A percentile compares a stretch with the other conserved stretches of the same genome.
These are phyloP conservation scores for Sclerotinia minor DNA, from an alignment of 2,329 filamentous ascomycete species.

Conservation along the genomic window DNA sequence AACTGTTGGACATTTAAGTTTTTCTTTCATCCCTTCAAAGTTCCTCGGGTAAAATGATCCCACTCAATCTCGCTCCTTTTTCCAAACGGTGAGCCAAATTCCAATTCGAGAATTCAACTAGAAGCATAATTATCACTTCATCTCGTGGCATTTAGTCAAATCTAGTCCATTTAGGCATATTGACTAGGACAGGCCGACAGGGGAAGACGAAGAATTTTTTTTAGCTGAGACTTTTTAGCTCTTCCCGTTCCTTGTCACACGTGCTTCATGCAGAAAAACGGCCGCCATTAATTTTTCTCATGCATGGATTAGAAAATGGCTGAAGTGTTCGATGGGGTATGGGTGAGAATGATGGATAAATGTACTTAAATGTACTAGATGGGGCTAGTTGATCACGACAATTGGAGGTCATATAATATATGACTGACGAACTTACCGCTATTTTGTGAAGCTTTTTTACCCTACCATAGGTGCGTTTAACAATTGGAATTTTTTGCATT, in stretches of 20 bases:
- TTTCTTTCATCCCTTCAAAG: too few relatives aligned
- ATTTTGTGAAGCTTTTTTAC: background rate
- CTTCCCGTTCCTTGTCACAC: slow-evolving; percentile 20
- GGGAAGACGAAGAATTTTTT: background rate
- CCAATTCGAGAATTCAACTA: slow-evolving; percentile 12
- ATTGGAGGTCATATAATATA: background rate
- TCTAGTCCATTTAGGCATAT: slow-evolving; percentile 3
- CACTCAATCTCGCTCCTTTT: background rate
- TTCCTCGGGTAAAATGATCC: background rate
- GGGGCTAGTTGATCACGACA: background rate
- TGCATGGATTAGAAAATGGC: slow-evolving; percentile 5
- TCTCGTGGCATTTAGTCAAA: slow-evolving; percentile 21
- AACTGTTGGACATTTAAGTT: background rate
- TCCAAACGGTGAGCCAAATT: slow-evolving; percentile 22
- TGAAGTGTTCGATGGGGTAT: background rate
- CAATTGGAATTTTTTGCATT: background rate
- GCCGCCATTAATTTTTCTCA: background rate
- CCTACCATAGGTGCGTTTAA: background rate
- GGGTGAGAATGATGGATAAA: background rate
- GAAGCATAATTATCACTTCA: slow-evolving; percentile 6
- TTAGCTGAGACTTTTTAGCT: slow-evolving; percentile 2
- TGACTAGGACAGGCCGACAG: slow-evolving; percentile 1
- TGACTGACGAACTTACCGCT: slow-evolving; percentile 1
- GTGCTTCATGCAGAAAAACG: slow-evolving; percentile 24
- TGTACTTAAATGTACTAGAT: background rate